phyloP scores from a whole-genome alignment of 2,329 filamentous ascomycete species.

The Seiridium cupressi region DNA sequence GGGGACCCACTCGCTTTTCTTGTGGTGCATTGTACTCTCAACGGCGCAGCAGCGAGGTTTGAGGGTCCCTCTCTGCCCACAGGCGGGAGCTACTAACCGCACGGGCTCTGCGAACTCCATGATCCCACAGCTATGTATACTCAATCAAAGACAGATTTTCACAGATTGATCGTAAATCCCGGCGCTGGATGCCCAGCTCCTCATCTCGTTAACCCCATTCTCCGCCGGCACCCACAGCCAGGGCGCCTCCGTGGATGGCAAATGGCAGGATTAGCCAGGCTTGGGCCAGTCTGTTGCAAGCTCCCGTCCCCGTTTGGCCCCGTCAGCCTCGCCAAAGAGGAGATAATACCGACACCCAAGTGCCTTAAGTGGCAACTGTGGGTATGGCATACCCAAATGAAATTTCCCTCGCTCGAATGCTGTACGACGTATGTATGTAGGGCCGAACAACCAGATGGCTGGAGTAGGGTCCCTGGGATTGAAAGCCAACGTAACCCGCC shows the following conservation, averaged over 20 bases:
- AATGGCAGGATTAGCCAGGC: not conserved
- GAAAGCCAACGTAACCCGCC: not conserved
- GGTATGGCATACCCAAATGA: not conserved
- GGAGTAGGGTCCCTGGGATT: not conserved
- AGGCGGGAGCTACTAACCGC: not conserved
- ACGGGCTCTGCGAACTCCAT: not conserved
- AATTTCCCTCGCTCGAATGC: not conserved
- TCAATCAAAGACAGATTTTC: not conserved
- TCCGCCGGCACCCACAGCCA: not conserved
- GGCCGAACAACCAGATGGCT: not conserved
- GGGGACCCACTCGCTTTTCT: not conserved
- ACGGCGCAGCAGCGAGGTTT: not conserved
- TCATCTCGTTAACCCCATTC: not conserved
- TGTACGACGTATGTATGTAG: not conserved
- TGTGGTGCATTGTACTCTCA: not conserved
- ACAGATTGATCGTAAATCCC: not conserved
- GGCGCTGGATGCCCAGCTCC: not conserved
- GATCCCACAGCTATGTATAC: conserved; percentile 1
- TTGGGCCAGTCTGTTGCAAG: not conserved
- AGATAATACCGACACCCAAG: not conserved
- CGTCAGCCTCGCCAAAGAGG: conserved; percentile 5
- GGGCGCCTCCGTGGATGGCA: not conserved
- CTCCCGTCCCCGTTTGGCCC: not conserved
- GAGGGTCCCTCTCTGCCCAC: not conserved
- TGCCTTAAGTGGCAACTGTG: conserved; percentile 3